Percentiles rank a stretch among this genome's conserved stretches.
Conservation (phyloP, 805 yeast species). For the Lipomyces mesembrius region DNA sequence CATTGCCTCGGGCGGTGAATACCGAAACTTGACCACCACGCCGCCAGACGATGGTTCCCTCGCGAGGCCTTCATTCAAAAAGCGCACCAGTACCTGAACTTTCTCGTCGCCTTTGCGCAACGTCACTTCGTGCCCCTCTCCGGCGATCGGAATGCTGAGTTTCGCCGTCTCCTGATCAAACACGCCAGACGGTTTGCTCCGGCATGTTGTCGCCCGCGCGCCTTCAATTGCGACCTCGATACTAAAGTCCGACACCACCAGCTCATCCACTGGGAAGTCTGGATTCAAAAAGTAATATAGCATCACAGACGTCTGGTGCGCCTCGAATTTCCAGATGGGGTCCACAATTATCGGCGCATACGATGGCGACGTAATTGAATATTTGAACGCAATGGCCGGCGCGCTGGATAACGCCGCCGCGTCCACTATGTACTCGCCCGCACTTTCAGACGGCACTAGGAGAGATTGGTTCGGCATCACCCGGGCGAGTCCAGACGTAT, state of each 20-base stretch:
- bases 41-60: slow-evolving; percentile 73
- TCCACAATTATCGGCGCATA: slow-evolving; percentile 65
- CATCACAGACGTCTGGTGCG: slow-evolving; percentile 82
- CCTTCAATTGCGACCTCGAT: slow-evolving; percentile 67
- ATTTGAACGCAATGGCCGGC: slow-evolving; percentile 82
- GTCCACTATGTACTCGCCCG: slow-evolving; percentile 39
- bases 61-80: slow-evolving; percentile 73
- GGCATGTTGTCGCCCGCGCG: slow-evolving; percentile 66
- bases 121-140: slow-evolving; percentile 47
- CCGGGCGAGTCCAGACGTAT: slow-evolving; percentile 51
- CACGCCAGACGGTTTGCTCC: slow-evolving; percentile 90
- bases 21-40: slow-evolving; percentile 57
- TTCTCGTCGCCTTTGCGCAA: slow-evolving; percentile 56
- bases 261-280: slow-evolving; percentile 52
- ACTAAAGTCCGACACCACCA: slow-evolving; percentile 61
- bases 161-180: slow-evolving; percentile 85
- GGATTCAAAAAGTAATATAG: slow-evolving; percentile 62
- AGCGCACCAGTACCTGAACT: slow-evolving; percentile 76
- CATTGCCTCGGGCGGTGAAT: slow-evolving; percentile 21
- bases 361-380: slow-evolving; percentile 59
- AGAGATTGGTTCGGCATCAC: slow-evolving; percentile 59
- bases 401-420: slow-evolving; percentile 42
- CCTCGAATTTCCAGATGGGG: slow-evolving; percentile 91
- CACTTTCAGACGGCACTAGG: slow-evolving; percentile 49
- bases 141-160: slow-evolving; percentile 80